Base-by-base conservation (phyloP, 805 yeast species). In the Candida xyloterini region DNA sequence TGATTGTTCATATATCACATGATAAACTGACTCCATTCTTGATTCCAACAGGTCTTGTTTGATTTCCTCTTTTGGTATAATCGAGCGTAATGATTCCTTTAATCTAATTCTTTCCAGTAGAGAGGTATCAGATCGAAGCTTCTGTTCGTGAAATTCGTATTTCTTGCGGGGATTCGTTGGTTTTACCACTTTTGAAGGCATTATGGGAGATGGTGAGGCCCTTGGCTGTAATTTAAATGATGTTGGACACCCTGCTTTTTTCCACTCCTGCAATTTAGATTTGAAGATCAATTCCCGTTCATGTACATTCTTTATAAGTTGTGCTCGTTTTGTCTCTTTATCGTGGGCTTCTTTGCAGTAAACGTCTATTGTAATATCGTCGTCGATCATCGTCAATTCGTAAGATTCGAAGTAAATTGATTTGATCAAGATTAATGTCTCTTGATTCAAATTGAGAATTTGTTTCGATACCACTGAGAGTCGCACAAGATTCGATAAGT, bases 31-130 rank as follows among this genome's bases (percentile, higher is more conserved):
- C 2, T 29, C 31, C 40, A 54, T 23, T 28, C 55, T 55, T 3
- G 59, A 51, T 5, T 44, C 44, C 11, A 52, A 30, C 11, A 38
- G 27, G 11, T 35, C 29, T 3, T 39, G 38, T 26, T 27, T 25
- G 22, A 15, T 11, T 9, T 30, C 10, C 13, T 31, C 35, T 8
- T 22, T 27, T 7, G 42, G 25, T 11, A 44, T 43, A 1, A 38
- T 41, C 6, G 45, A 32, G 13, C 38, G 53, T 11, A 42, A 48
- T 15, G 51, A 48, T 40, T 72, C 74, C 47, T 65, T 69, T 30
- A 51, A 40, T 37, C 56, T 59, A 33, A 71, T 67, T 31, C 76
- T 53, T 30, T 72, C 71, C 10, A 71, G 43, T 5, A 72, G 47
- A 1, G 68, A 53, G 25, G 8, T 61, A 42, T 9, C 40, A 30